phyloP scores from a whole-genome alignment of 257 asterid species.

The Solanum pinnatisectum region DNA sequence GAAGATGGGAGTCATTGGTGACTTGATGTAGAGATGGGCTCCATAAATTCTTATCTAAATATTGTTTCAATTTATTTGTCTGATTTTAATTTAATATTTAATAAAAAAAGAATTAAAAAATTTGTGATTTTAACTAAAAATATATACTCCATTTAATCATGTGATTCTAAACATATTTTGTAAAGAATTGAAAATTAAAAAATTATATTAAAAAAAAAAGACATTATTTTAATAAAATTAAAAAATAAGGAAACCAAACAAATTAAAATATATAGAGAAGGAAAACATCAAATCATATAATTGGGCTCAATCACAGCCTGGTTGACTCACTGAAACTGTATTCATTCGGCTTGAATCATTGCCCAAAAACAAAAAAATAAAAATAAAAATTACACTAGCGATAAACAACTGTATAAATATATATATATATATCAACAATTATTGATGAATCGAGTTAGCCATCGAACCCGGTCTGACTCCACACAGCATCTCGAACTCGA shows the following conservation, averaged over 20 bases:
- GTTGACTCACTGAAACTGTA: neutral
- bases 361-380: neutral
- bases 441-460: constrained; percentile 27
- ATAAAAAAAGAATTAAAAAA: too few relatives aligned
- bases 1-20: neutral
- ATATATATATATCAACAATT: neutral
- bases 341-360: constrained; percentile 1
- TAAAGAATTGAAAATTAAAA: neutral
- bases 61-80: neutral
- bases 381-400: neutral
- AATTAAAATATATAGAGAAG: neutral
- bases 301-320: neutral
- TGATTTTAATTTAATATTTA: neutral
- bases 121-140: neutral
- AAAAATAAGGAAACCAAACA: neutral
- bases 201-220: too few relatives aligned
- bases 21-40: neutral
- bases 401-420: too few relatives aligned
- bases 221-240: neutral
- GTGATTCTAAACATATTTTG: neutral
- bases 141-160: too few relatives aligned
- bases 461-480: constrained; percentile 90
- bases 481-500: constrained; percentile 81
- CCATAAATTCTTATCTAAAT: neutral
- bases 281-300: neutral